Evolutionary conservation across 1,284 basidiomycete genomes (phyloP).

Genomic region (Melampsora medusae): DNA sequence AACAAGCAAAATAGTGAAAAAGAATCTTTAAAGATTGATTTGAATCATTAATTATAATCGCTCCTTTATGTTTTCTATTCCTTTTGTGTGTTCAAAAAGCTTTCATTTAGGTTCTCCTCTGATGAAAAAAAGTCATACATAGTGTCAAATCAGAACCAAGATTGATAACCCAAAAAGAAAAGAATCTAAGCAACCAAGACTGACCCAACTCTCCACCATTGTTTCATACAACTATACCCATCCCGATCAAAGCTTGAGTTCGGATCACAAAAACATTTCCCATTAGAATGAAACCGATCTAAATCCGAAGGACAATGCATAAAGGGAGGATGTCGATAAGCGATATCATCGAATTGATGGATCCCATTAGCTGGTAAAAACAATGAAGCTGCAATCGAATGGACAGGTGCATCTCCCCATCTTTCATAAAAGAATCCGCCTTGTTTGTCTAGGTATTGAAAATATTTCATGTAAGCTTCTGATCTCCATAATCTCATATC

Average conservation of each 20-base stretch:
- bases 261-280: slow-evolving; percentile 58
- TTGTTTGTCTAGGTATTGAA: not conserved
- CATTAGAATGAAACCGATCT: slow-evolving; percentile 57
- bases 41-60: too few relatives aligned
- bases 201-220: slow-evolving; percentile 17
- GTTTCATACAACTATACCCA: slow-evolving; percentile 17
- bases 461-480: not conserved
- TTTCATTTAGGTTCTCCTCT: too few relatives aligned
- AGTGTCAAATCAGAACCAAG: too few relatives aligned
- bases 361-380: not conserved
- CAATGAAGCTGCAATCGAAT: slow-evolving; percentile 9
- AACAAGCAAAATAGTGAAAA: too few relatives aligned
- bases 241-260: slow-evolving; percentile 4
- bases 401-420: slow-evolving; percentile 21
- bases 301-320: slow-evolving; percentile 62
- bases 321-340: slow-evolving; percentile 66
- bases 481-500: slow-evolving; percentile 16
- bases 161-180: too few relatives aligned
- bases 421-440: slow-evolving; percentile 21
- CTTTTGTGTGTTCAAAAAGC: too few relatives aligned
- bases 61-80: too few relatives aligned
- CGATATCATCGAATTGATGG: slow-evolving; percentile 53
- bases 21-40: too few relatives aligned
- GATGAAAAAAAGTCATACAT: too few relatives aligned
- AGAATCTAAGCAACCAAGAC: not conserved